Conservation (phyloP, 169 alveolate genomes). For the Plasmodium fragile region DNA sequence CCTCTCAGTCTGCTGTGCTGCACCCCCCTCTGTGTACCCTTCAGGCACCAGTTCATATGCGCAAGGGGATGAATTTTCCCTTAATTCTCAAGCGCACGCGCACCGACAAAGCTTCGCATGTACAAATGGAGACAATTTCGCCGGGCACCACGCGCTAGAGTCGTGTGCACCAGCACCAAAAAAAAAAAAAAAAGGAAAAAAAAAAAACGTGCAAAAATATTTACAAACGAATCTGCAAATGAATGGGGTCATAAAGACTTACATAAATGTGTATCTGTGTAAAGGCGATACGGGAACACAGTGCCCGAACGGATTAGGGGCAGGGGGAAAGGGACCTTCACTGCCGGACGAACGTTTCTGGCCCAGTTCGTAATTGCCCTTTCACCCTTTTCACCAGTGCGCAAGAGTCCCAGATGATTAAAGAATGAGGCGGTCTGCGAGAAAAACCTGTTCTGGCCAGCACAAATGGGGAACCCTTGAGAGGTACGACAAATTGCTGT, state of each 20-base stretch:
- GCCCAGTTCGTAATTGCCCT: not conserved
- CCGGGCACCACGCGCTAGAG: not conserved
- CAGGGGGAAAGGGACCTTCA: not conserved
- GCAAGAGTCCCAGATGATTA: not conserved
- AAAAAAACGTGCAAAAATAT: not conserved
- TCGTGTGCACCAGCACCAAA: not conserved
- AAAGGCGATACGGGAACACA: not conserved
- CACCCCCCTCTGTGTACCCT: not conserved
- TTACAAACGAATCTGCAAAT: no score
- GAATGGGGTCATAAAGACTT: not conserved
- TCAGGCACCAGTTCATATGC: not conserved
- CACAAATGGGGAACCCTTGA: not conserved
- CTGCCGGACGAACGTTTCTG: not conserved
- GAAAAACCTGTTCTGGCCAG: not conserved
- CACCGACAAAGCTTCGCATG: not conserved
- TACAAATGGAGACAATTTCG: not conserved
- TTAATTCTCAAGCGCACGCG: not conserved
- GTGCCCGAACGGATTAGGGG: not conserved
- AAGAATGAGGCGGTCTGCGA: not conserved
- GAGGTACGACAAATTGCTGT: not conserved
- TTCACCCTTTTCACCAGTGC: not conserved
- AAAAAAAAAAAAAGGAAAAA: no score
- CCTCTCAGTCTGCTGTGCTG: not conserved
- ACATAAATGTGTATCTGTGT: not conserved
- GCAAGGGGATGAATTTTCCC: slow-evolving; percentile 12